These are phyloP conservation scores for Narthecium ossifragum DNA, from an alignment of 106 monocot species.

Conservation along the genomic window DNA sequence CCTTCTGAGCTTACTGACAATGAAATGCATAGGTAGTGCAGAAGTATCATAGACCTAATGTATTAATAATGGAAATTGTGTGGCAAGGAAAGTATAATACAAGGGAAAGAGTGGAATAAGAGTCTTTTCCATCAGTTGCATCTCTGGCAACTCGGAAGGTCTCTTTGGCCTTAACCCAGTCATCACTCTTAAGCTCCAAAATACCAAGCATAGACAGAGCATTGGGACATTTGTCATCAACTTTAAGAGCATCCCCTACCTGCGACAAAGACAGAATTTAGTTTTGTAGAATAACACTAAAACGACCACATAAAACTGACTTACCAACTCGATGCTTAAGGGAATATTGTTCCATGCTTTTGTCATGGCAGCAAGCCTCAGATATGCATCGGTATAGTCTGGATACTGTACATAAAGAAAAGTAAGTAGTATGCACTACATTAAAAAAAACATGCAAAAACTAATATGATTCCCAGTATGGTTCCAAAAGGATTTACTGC, in stretches of 20 bases:
- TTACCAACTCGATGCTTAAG: conserved; percentile 87
- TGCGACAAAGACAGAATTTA: conserved; percentile 16
- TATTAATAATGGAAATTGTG: too few species aligned
- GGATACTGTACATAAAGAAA: conserved; percentile 58
- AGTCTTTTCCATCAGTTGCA: conserved; percentile 93
- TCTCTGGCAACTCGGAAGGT: conserved; percentile 80
- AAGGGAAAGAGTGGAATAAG: conserved; percentile 77
- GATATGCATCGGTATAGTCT: conserved; percentile 83
- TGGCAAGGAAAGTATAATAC: conserved; percentile 20
- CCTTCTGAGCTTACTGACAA: too few species aligned
- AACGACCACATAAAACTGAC: not conserved
- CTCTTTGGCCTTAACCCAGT: conserved; percentile 98
- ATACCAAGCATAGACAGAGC: conserved; percentile 87
- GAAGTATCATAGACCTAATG: too few species aligned
- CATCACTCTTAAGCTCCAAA: conserved; percentile 86
- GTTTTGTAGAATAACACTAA: not conserved
- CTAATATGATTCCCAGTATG: too few species aligned
- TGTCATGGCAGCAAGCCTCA: conserved; percentile 89
- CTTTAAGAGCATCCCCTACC: conserved; percentile 86
- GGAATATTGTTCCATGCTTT: conserved; percentile 72
- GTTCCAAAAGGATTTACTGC: too few species aligned
- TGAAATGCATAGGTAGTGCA: too few species aligned
- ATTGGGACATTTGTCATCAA: conserved; percentile 81
- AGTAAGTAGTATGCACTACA: not conserved
- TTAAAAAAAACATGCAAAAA: too few species aligned